Evolutionary conservation across 73 alveolate genomes (phyloP).

Genomic region (Symbiodinium natans): DNA sequence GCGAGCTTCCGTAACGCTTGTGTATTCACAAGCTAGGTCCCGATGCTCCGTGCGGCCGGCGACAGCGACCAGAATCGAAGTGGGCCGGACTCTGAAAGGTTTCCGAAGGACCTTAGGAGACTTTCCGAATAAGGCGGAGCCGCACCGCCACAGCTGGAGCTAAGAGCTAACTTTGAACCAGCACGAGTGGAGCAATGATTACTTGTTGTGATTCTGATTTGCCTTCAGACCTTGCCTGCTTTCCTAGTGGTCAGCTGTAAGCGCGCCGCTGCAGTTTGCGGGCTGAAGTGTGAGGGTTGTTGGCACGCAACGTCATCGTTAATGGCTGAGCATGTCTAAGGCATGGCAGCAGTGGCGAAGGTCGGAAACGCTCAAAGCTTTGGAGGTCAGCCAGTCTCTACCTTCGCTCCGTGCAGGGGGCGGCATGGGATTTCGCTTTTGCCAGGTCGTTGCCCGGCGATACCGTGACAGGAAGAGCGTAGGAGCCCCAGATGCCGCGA

Average conservation of each 20-base stretch:
- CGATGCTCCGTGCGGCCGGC: conserved; percentile 82
- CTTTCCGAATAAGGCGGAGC: not conserved
- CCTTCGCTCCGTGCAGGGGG: not conserved
- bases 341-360: conserved; percentile 62
- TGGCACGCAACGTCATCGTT: too few relatives aligned
- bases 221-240: too few relatives aligned
- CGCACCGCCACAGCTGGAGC: too few relatives aligned
- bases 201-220: too few relatives aligned
- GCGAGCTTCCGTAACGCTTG: too few relatives aligned
- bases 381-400: not conserved
- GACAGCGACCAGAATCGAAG: conserved; percentile 19
- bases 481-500: not conserved
- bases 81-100: not conserved
- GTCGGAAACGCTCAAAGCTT: conserved; percentile 40
- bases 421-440: not conserved
- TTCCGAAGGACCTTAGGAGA: not conserved
- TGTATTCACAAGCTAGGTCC: not conserved
- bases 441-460: conserved; percentile 59
- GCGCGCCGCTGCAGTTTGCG: too few relatives aligned
- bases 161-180: too few relatives aligned
- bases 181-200: too few relatives aligned
- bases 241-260: too few relatives aligned
- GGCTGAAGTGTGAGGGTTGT: too few relatives aligned
- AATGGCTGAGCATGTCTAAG: too few relatives aligned
- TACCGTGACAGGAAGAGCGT: conserved; percentile 35